Percentiles rank a stretch among this genome's conserved stretches.
Evolutionary conservation across 1,284 basidiomycete genomes (phyloP).

Genomic region (Heliocybe sulcata): DNA sequence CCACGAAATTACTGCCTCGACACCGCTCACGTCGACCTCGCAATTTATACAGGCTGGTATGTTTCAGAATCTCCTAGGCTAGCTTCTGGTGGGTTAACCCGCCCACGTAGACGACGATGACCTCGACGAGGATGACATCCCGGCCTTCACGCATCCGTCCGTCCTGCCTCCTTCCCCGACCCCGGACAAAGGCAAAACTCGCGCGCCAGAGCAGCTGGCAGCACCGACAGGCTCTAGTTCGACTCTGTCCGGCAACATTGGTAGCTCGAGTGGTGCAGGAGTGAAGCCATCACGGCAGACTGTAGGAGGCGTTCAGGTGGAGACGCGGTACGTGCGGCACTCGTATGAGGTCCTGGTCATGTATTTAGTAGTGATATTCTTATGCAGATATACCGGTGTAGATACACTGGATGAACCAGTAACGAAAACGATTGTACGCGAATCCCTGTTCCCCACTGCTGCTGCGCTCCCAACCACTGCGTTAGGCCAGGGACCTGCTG

Average conservation of each 20-base stretch:
- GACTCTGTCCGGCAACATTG: slow-evolving; percentile 67
- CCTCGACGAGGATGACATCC: slow-evolving; percentile 71
- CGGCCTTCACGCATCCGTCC: slow-evolving; percentile 63
- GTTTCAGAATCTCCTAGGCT: slow-evolving; percentile 3
- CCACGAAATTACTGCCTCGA: slow-evolving; percentile 7
- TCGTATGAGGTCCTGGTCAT: neutral
- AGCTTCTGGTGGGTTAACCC: too few relatives aligned
- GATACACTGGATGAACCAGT: slow-evolving; percentile 93
- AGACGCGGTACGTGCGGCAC: slow-evolving; percentile 62
- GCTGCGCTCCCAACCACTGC: neutral
- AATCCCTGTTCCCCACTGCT: neutral
- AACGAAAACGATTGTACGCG: slow-evolving; percentile 77
- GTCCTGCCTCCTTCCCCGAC: slow-evolving; percentile 25
- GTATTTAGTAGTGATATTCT: neutral
- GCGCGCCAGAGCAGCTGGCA: slow-evolving; percentile 52
- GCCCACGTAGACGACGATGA: slow-evolving; percentile 59
- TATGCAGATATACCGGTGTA: slow-evolving; percentile 61
- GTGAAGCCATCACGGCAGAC: slow-evolving; percentile 46
- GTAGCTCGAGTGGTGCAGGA: slow-evolving; percentile 34
- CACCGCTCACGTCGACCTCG: slow-evolving; percentile 55
- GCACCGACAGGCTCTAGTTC: slow-evolving; percentile 27
- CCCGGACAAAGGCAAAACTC: slow-evolving; percentile 61
- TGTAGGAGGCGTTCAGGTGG: slow-evolving; percentile 79
- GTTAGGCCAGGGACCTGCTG: slow-evolving; percentile 75
- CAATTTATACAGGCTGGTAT: slow-evolving; percentile 72